Evolutionary conservation across 176 grass and related monocot genomes (phyloP).

Genomic region (Canna indica): DNA sequence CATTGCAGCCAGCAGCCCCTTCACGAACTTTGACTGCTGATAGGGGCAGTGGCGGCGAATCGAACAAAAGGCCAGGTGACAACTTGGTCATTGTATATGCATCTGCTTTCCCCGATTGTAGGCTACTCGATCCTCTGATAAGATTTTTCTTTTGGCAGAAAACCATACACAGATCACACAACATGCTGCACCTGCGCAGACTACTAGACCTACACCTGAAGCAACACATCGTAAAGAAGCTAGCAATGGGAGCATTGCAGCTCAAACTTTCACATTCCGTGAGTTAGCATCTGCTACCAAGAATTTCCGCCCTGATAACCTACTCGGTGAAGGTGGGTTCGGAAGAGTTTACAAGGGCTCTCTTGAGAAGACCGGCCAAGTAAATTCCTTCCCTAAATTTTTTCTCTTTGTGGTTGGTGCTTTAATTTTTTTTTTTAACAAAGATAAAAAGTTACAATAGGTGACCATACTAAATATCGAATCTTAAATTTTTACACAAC

Average conservation of each 20-base stretch:
- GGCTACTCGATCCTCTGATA: no score
- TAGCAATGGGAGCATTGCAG: slow-evolving; percentile 28
- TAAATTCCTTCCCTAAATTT: slow-evolving; percentile 18
- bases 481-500: no score
- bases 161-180: slow-evolving; percentile 16
- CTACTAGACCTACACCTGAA: slow-evolving; percentile 25
- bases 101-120: no score
- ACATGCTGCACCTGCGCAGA: no score
- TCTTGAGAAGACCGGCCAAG: slow-evolving; percentile 43
- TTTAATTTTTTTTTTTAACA: no score
- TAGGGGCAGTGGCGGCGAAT: not conserved
- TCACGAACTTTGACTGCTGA: not conserved
- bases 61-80: slow-evolving; percentile 29
- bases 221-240: slow-evolving; percentile 18
- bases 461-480: no score
- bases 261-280: slow-evolving; percentile 65
- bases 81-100: no score
- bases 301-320: slow-evolving; percentile 45
- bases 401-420: no score
- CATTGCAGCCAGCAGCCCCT: not conserved
- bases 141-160: slow-evolving; percentile 28
- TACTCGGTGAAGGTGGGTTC: slow-evolving; percentile 75
- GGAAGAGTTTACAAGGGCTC: slow-evolving; percentile 86
- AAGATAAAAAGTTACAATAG: no score
- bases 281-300: slow-evolving; percentile 68